Evolutionary conservation across 495 filamentous ascomycete species (phyloP).

Genomic region (Tuber microsphaerosporum): DNA sequence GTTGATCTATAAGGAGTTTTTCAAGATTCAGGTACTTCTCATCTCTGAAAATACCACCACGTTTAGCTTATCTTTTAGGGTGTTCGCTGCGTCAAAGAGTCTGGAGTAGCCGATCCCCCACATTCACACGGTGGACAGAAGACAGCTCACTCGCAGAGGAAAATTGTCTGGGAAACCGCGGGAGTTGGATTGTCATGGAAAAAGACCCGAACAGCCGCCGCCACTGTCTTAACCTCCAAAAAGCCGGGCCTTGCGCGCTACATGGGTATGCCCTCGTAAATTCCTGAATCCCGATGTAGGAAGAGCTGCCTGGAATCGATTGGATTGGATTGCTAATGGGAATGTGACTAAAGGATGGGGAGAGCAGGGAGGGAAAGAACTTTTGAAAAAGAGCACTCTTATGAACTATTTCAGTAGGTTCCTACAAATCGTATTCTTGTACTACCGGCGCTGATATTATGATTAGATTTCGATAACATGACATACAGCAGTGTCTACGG

Average conservation of each 20-base stretch:
- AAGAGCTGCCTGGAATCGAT: neutral
- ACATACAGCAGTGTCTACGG: slow-evolving; percentile 35
- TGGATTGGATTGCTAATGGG: neutral
- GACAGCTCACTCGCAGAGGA: neutral
- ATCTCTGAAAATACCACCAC: neutral
- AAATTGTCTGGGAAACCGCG: slow-evolving; percentile 17
- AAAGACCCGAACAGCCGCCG: neutral
- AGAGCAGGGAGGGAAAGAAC: slow-evolving; percentile 33
- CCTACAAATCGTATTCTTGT: neutral
- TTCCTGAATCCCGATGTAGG: neutral
- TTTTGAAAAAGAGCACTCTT: slow-evolving; percentile 36
- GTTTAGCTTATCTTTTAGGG: neutral
- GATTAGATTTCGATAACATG: slow-evolving; percentile 35
- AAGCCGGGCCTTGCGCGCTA: slow-evolving; percentile 22
- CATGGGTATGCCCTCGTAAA: neutral
- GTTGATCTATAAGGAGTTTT: slow-evolving; percentile 11
- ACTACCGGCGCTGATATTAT: slow-evolving; percentile 20
- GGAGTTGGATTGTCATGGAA: slow-evolving; percentile 11
- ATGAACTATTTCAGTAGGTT: slow-evolving; percentile 40
- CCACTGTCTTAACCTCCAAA: slow-evolving; percentile 12
- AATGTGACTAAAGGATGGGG: slow-evolving; percentile 24
- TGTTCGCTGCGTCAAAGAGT: slow-evolving; percentile 14
- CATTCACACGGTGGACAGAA: neutral
- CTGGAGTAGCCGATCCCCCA: slow-evolving; percentile 2
- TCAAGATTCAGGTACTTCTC: slow-evolving; percentile 15